Evolutionary conservation across 2,329 filamentous ascomycete genomes (phyloP).

Genomic region (Didymella pinodella): DNA sequence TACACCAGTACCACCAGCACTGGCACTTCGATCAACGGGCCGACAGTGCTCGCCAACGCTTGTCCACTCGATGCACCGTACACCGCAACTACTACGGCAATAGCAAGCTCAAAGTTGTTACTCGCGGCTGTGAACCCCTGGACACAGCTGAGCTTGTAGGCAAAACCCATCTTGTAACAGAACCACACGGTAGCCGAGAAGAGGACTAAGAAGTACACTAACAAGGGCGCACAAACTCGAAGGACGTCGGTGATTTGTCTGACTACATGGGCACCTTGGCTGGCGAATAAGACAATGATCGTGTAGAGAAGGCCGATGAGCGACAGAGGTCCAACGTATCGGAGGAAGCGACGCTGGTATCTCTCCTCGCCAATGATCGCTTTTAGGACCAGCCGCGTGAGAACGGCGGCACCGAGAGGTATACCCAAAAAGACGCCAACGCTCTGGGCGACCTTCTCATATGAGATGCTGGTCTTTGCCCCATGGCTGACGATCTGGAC

Average conservation of each 20-base stretch:
- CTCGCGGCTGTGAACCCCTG: slow-evolving; percentile 91
- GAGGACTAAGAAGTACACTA: slow-evolving; percentile 81
- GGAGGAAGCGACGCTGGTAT: slow-evolving; percentile 76
- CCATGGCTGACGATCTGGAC: slow-evolving; percentile 71
- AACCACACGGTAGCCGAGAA: slow-evolving; percentile 74
- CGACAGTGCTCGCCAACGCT: slow-evolving; percentile 82
- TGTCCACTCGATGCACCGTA: slow-evolving; percentile 81
- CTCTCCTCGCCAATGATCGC: slow-evolving; percentile 62
- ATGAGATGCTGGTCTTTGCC: slow-evolving; percentile 59
- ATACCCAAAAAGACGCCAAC: slow-evolving; percentile 86
- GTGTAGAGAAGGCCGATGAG: slow-evolving; percentile 87
- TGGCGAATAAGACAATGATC: slow-evolving; percentile 84
- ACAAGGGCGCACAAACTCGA: slow-evolving; percentile 78
- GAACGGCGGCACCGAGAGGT: slow-evolving; percentile 78
- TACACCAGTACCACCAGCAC: slow-evolving; percentile 82
- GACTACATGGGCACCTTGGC: slow-evolving; percentile 80
- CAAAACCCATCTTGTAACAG: slow-evolving; percentile 72
- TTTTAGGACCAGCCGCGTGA: slow-evolving; percentile 73
- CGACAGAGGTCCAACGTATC: slow-evolving; percentile 74
- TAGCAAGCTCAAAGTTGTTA: slow-evolving; percentile 93
- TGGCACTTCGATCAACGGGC: slow-evolving; percentile 85
- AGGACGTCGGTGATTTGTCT: slow-evolving; percentile 85
- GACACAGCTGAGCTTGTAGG: slow-evolving; percentile 73
- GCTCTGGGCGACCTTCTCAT: slow-evolving; percentile 75
- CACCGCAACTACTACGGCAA: slow-evolving; percentile 83